These are phyloP conservation scores for Phytophthora lateralis DNA, from an alignment of 352 stramenopile species.

Conservation along the genomic window DNA sequence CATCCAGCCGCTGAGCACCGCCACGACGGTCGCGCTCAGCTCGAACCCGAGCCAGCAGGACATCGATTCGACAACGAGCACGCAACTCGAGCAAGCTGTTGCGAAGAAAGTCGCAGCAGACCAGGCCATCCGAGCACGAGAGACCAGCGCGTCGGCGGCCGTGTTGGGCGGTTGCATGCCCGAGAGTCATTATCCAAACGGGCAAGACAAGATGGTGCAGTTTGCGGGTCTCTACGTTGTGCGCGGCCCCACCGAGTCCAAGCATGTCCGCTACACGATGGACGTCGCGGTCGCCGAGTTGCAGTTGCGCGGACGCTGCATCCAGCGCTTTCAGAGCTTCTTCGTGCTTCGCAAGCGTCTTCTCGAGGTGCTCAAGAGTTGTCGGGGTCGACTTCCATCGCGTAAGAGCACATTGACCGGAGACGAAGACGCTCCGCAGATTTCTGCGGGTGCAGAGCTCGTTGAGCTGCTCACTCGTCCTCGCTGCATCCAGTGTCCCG, in stretches of 20 bases:
- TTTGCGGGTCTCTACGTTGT: conserved; percentile 65
- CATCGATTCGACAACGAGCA: conserved; percentile 28
- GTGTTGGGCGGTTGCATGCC: conserved; percentile 31
- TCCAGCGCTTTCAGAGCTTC: conserved; percentile 67
- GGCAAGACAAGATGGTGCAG: conserved; percentile 49
- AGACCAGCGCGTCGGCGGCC: conserved; percentile 33
- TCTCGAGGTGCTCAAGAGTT: conserved; percentile 50
- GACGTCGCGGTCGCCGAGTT: conserved; percentile 49
- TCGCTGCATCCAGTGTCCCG: conserved; percentile 37
- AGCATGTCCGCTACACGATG: conserved; percentile 75
- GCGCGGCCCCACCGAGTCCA: conserved; percentile 48
- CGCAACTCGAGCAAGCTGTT: conserved; percentile 27
- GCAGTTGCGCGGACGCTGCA: conserved; percentile 50
- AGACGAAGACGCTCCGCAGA: conserved; percentile 9
- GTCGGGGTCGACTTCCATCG: conserved; percentile 31
- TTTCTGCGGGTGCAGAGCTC: conserved; percentile 31
- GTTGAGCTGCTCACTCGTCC: conserved; percentile 31
- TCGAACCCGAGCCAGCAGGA: conserved; percentile 31
- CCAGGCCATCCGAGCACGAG: conserved; percentile 8
- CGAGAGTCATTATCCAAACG: conserved; percentile 37
- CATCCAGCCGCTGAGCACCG: conserved; percentile 28
- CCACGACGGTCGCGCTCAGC: conserved; percentile 28
- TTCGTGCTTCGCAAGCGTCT: conserved; percentile 57
- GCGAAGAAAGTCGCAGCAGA: conserved; percentile 32
- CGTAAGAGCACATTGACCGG: conserved; percentile 20